Base-by-base conservation (phyloP, 2,329 filamentous ascomycete species). In the Penicillium sp. region DNA sequence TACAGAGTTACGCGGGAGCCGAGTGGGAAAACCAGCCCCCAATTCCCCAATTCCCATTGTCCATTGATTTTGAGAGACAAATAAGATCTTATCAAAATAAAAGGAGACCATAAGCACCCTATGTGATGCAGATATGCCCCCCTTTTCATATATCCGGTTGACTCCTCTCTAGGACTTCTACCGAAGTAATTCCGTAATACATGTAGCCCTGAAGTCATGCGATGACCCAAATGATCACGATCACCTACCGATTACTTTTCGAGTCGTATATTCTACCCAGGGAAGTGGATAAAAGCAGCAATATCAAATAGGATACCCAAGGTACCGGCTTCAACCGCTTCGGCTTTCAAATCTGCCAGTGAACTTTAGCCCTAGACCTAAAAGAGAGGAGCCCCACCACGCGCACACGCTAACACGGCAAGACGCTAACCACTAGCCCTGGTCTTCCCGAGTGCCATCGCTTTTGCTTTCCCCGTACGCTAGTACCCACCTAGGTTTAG, bases 381-480 rank as follows among this genome's bases (percentile, higher is more conserved):
- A 26, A 12, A 12, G n/a, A 27, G 7, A 20, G 2, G 7, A 2
- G 22, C 8, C 33, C 25, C 15, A n/a, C 25, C 43, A 37, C 26
- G 15, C 33, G 41, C 20, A 37, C 31, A 51, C 49, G 22, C 29
- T 31, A 37, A 11, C 33, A 37, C n/a, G 33, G 8, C 9, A 37
- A 18, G 29, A 31, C 45, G 29, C 45, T 48, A 33, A 27, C 64
- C 57, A 51, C 55, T 62, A 64, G 62, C 59, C 61, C 62, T 65
- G 60, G 62, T 65, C 61, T 59, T 62, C 62, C 62, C 62, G 62
- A 64, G 59, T 56, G 22, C 65, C 65, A 69, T 67, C 61, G 23
- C 31, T 15, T 55, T 57, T 67, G 65, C 63, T 67, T 69, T 70
- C 71, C 64, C 67, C 67, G 41, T 72, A 62, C 71, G 61, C 71